Evolutionary conservation across 192 early-diverging fungal species (phyloP), one percentile per base, ranked within the genome.

Genomic region (Rhizophagus sp.): DNA sequence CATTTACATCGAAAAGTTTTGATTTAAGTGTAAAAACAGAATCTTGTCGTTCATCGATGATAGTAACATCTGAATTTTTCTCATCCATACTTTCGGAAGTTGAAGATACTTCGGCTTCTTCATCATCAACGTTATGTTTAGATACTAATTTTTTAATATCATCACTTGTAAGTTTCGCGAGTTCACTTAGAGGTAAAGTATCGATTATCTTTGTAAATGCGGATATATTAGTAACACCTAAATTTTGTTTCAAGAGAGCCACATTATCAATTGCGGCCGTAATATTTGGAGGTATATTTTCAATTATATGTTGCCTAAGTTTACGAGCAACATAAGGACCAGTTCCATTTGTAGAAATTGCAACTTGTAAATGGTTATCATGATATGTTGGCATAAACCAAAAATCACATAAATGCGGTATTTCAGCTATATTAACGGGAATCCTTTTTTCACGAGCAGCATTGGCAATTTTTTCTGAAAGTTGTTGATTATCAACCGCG

Each of bases 401-500:
- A 85, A 96, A 96, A 80, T 95, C 93, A 83, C 93, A 95, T n/a
- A 94, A 82, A 15, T 90, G 89, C 10, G 85, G 85, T 64, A 88
- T 86, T 78, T 95, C 94, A 0, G 95, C 90, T 15, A 93, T 91
- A 75, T 96, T 95, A 13, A 96, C 88, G 30, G 93, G 92, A 22
- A 95, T 91, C 6, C 91, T 87, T 11, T 75, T 49, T 17, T 63
- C 24, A 15, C 85, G 81, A 30, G 85, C 84, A 22, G 80, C 65
- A 8, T 63, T 25, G 2, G 82, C 89, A 66, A 92, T 91, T 17
- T 79, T 34, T 24, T 79, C 22, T 34, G 78, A 70, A 36, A 64
- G 24, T 36, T 74, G 61, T 2, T 71, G 24, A 67, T 89, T 83
- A 34, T 81, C 82, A 62, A 78, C 79, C 49, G 81, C 84, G 19